These are phyloP conservation scores for Pythium oligandrum DNA, from an alignment of 352 stramenopile species.

Conservation along the genomic window DNA sequence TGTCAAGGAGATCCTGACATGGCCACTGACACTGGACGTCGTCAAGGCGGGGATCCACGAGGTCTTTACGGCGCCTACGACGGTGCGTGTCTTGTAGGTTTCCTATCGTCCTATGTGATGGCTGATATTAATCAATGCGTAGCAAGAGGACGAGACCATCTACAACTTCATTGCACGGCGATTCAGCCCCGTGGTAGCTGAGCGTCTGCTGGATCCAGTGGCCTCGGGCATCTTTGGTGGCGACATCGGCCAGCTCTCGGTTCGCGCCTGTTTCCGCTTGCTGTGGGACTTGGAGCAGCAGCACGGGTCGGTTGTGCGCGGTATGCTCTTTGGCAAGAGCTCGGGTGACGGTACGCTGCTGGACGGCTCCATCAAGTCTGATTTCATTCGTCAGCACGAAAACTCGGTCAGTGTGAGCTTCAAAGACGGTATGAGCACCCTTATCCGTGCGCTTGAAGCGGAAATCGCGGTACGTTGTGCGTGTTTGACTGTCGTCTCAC, in stretches of 20 bases:
- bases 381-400: conserved; percentile 65
- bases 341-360: conserved; percentile 37
- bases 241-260: conserved; percentile 71
- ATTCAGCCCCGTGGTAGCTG: conserved; percentile 75
- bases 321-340: conserved; percentile 49
- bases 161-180: conserved; percentile 74
- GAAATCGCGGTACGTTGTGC: conserved; percentile 28
- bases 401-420: conserved; percentile 86
- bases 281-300: conserved; percentile 72
- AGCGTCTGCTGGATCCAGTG: conserved; percentile 77
- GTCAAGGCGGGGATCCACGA: conserved; percentile 61
- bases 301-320: conserved; percentile 74
- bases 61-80: conserved; percentile 35
- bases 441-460: conserved; percentile 49
- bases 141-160: conserved; percentile 69
- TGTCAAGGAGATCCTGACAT: conserved; percentile 51
- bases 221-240: conserved; percentile 85
- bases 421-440: conserved; percentile 62
- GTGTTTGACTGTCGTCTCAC: too few species aligned
- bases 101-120: neutral
- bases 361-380: conserved; percentile 63
- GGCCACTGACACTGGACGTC: conserved; percentile 54
- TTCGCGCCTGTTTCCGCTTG: conserved; percentile 78
- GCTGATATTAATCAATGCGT: neutral
- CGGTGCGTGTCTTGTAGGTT: conserved; percentile 5